Evolutionary conservation across 768 basidiomycete species (phyloP), one percentile per base, ranked within the genome.

Genomic region (Pisolithus orientalis): DNA sequence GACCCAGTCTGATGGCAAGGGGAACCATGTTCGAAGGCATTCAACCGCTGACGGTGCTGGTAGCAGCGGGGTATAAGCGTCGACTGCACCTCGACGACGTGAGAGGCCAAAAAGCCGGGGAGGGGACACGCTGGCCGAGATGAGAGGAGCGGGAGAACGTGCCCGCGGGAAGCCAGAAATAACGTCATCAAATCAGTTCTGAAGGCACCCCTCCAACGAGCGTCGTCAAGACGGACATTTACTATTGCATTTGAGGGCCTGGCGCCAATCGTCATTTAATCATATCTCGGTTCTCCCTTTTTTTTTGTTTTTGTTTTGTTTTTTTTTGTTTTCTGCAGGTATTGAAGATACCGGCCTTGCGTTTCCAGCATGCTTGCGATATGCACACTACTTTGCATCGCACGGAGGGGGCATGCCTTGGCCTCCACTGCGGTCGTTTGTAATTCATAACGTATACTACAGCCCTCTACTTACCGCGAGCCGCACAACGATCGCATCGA

Each of bases 11-110:
- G 47, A 44, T 16, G 42, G 32, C 31, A 53, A 47, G 28, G 21
- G 52, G 44, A 53, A 45, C 46, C 51, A 62, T 67, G 44, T 53
- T 50, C 42, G 44, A 56, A 21, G 24, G 32, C 17, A 25, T 21
- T 42, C 40, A 13, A 21, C 40, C 40, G 13, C 34, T 34, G 13
- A 13, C 13, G 13, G 34, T 34, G 34, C 34, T 11, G 3, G 34
- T 5, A 34, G 34, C 34, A 34, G 31, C 31, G 31, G 21, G 31
- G 31, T 32, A 32, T 11, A 10, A 13, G 13, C 34, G 34, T 34
- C 34, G 13, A 34, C 34, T 13, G 14, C 34, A 24, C 40, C 40
- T 42, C 40, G 40, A 42, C 40, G 40, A 24, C 24, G 40, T 24
- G 10, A 24, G 40, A 42, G 40, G 40, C 17, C 24, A 17, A 24